These are phyloP conservation scores for Imleria badia DNA, from an alignment of 768 basidiomycete species.

Conservation along the genomic window DNA sequence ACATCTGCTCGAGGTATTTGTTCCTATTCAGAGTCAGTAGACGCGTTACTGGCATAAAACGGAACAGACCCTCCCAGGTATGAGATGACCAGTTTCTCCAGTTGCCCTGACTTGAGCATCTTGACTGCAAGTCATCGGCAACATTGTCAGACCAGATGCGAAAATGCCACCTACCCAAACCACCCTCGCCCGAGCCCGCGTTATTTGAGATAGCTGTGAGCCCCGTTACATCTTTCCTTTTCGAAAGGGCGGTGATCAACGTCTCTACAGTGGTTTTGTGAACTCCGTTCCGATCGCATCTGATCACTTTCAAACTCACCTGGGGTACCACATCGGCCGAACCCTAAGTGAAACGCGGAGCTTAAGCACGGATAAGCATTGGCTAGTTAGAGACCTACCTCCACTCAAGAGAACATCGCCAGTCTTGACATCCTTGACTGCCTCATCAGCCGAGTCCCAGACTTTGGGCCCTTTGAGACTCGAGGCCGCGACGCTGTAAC, in stretches of 20 bases:
- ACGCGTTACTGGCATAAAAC: background rate
- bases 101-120: constrained; percentile 68
- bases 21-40: constrained; percentile 46
- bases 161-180: constrained; percentile 50
- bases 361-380: background rate
- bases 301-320: constrained; percentile 39
- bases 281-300: background rate
- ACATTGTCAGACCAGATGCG: background rate
- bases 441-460: constrained; percentile 76
- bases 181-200: constrained; percentile 66
- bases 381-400: constrained; percentile 52
- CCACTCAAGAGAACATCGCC: constrained; percentile 76
- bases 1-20: constrained; percentile 78
- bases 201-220: constrained; percentile 87
- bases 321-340: constrained; percentile 85
- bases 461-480: constrained; percentile 49
- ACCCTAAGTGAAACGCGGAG: constrained; percentile 48
- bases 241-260: constrained; percentile 69
- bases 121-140: constrained; percentile 46
- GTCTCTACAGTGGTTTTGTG: constrained; percentile 51
- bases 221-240: constrained; percentile 64
- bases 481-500: constrained; percentile 4
- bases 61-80: constrained; percentile 74
- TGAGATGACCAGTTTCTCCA: constrained; percentile 80
- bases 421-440: constrained; percentile 77